phyloP scores from a whole-genome alignment of 1,284 basidiomycete genomes.

The Laetiporus sulphureus region DNA sequence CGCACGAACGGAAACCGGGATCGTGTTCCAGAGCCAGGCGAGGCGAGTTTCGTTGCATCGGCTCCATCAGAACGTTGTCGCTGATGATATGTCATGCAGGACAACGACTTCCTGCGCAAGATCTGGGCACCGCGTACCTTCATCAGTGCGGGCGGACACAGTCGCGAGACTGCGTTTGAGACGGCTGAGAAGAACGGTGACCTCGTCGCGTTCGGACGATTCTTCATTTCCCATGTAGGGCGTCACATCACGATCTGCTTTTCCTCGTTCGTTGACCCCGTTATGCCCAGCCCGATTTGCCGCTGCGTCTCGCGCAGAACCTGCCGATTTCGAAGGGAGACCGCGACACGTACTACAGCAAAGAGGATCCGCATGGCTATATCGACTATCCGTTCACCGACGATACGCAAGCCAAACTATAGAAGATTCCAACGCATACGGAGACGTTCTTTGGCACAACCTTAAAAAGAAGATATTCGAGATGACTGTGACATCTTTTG shows the following conservation, averaged over 20 bases:
- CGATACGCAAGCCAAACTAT: constrained; percentile 2
- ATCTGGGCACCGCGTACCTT: constrained; percentile 26
- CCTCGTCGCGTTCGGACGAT: constrained; percentile 40
- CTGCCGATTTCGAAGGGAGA: constrained; percentile 19
- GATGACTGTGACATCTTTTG: background rate
- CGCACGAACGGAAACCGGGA: constrained; percentile 11
- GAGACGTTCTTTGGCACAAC: background rate
- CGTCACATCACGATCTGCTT: background rate
- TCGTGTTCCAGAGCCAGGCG: constrained; percentile 7
- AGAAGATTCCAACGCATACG: background rate
- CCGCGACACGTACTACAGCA: constrained; percentile 21
- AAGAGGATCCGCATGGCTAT: constrained; percentile 24
- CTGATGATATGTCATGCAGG: constrained; percentile 6
- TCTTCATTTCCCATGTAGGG: constrained; percentile 40
- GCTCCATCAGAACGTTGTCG: background rate
- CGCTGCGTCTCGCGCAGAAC: constrained; percentile 28
- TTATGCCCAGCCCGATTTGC: constrained; percentile 38
- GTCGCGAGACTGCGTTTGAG: constrained; percentile 21
- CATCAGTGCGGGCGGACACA: constrained; percentile 33
- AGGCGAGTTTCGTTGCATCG: constrained; percentile 3
- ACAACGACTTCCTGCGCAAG: constrained; percentile 28
- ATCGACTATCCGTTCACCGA: constrained; percentile 28
- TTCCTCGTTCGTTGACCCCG: constrained; percentile 15
- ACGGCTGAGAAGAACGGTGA: constrained; percentile 27
- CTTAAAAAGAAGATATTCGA: background rate